Evolutionary conservation across 805 yeast genomes (phyloP), one percentile per base, ranked within the genome.

Genomic region (Zygosaccharomyces kombuchaensis): DNA sequence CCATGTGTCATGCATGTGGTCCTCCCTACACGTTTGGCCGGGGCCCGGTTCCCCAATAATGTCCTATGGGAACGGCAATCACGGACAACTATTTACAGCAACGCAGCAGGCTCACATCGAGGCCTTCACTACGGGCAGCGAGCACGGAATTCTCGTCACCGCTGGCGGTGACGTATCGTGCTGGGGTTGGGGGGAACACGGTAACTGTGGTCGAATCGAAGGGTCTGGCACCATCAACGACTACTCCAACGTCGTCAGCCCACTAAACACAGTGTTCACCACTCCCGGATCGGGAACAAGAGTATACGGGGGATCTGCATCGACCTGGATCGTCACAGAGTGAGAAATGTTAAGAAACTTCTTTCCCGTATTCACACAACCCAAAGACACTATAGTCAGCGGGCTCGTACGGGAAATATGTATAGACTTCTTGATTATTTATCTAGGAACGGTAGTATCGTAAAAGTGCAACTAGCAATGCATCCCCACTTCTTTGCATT

Each of bases 121-220:
- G 19, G 29, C 47, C 6, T 69, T 71, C 43, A 69, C 72, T 1
- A 73, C 78, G 5, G 99, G 99, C 0, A 87, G 96, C 62, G 98
- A 91, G 59, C 99, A 91, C 63, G 95, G 93, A 0, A 56, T 89
- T 13, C 55, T 77, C 9, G 59, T 63, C 6, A 42, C 36, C 10
- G 42, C 31, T 30, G 13, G 17, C 7, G 10, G 21, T 25, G 21
- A 16, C 7, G 82, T 89, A 0, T 68, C 59, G 44, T 75, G 90
- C 2, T 93, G 98, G 98, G 99, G 99, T 0, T 91, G 99, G 99
- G 97, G 96, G 10, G 98, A 93, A 59, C 99, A 91, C 64, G 99
- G 99, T 0, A 91, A 91, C 60, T 91, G 98, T 66, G 96, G 96
- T 0, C 40, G 45, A 1, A 59, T 62, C 37, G 42, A 23, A 16